Evolutionary conservation across 139 green algal genomes (phyloP), one percentile per base, ranked within the genome.

Genomic region (Pleodorina starrii): DNA sequence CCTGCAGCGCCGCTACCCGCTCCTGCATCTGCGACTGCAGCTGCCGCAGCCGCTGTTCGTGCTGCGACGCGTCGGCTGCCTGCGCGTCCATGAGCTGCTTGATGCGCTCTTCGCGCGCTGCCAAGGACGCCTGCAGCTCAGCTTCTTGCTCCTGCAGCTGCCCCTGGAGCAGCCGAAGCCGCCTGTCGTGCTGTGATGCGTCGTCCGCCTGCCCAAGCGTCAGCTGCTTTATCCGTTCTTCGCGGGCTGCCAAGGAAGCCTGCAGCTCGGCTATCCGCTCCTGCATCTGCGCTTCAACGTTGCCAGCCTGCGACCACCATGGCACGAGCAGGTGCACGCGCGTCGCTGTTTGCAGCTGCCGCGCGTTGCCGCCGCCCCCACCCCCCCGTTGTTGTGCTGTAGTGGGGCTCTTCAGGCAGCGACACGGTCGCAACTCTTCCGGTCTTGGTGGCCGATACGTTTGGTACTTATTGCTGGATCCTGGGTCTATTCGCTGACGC

Each of bases 181-280:
- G 79, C 27, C 2, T 51, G 16, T 86, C 19, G 7, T 43, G 38
- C 29, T 60, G 75, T 2, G n/a, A 25, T 0, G n/a, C 48, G 14
- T 84, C 75, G 2, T 29, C 46, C 14, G 75, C 75, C 32, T 2
- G 29, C 5, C 32, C 75, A 5, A 32, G 46, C 35, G 63, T 48
- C 57, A 86, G 79, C 57, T 86, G 79, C 57, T 40, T 59, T 5
- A 86, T n/a, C 32, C 57, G 79, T 11, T 75, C 57, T 6, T 86
- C 79, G 2, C 57, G 57, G 25, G 14, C 0, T 1, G 38, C 9
- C 12, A 86, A 11, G 11, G 57, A n/a, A 1, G 38, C 29, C 25
- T 86, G 79, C 79, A 86, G 57, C 57, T 86, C 79, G 21, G 40
- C 0, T 27, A 86, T 51, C 54, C 59, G 54, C 27, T 29, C 2